A percentile compares a stretch with the other conserved stretches of the same genome.
These are phyloP conservation scores for Metschnikowia kunwiensis DNA, from an alignment of 805 yeast genomes.

Conservation along the genomic window DNA sequence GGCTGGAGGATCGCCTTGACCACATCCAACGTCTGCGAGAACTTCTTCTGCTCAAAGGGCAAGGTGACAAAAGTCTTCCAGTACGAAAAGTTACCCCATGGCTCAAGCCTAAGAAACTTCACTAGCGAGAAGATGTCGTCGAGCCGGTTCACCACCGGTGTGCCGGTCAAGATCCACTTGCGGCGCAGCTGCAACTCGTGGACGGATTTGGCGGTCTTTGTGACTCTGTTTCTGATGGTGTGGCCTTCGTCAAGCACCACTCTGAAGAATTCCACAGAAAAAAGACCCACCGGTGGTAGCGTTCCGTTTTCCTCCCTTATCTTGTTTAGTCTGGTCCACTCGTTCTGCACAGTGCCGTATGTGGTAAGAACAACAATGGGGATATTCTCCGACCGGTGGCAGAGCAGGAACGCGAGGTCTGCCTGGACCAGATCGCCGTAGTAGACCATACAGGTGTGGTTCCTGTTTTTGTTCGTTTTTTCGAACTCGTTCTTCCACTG, in stretches of 20 bases:
- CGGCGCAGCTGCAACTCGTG: conserved; percentile 61
- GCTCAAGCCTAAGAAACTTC: conserved; percentile 73
- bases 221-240: conserved; percentile 71
- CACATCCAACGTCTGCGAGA: conserved; percentile 71
- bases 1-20: conserved; percentile 87
- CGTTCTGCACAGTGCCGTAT: conserved; percentile 81
- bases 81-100: conserved; percentile 81
- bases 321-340: conserved; percentile 51
- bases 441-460: conserved; percentile 55
- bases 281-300: conserved; percentile 51
- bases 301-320: conserved; percentile 26
- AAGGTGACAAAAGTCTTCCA: conserved; percentile 85
- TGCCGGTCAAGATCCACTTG: conserved; percentile 87
- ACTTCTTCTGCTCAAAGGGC: conserved; percentile 75
- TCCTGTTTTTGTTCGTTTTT: conserved; percentile 48
- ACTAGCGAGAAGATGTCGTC: conserved; percentile 83
- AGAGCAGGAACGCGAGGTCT: conserved; percentile 47
- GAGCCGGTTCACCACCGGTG: conserved; percentile 83
- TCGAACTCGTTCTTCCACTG: conserved; percentile 88
- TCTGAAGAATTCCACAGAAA: conserved; percentile 69
- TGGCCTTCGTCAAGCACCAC: conserved; percentile 89
- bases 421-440: conserved; percentile 65
- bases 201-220: conserved; percentile 78
- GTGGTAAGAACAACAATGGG: conserved; percentile 79
- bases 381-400: conserved; percentile 38